Percentiles rank a stretch among this genome's conserved stretches.
These are phyloP conservation scores for Termitomyces sp. DNA, from an alignment of 768 basidiomycete species.

Conservation along the genomic window DNA sequence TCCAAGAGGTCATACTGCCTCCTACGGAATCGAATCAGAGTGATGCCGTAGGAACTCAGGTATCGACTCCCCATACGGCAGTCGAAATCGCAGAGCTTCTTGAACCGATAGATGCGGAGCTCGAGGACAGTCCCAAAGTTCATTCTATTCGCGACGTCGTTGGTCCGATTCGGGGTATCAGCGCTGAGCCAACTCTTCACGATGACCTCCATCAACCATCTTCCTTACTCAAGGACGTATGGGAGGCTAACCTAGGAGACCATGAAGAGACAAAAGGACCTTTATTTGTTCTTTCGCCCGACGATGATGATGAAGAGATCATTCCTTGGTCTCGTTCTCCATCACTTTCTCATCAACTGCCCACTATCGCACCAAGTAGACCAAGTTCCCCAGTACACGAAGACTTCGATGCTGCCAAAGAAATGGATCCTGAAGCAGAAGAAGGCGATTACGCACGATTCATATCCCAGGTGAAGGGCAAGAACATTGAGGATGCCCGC, in stretches of 20 bases:
- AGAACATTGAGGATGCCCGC: constrained; percentile 74
- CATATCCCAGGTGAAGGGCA: constrained; percentile 86
- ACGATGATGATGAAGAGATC: constrained; percentile 13
- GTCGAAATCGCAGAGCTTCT: background rate
- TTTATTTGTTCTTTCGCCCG: constrained; percentile 14
- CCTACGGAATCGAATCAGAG: background rate
- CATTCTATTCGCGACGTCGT: background rate
- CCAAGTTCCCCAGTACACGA: constrained; percentile 27
- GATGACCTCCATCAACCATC: background rate
- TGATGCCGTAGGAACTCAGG: background rate
- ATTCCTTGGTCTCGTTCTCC: constrained; percentile 32
- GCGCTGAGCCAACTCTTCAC: background rate
- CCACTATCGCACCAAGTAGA: constrained; percentile 15
- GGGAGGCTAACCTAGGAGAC: background rate
- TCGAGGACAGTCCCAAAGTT: background rate
- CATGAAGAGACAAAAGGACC: background rate
- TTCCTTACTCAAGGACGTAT: background rate
- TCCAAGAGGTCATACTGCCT: constrained; percentile 32
- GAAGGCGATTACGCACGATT: constrained; percentile 92
- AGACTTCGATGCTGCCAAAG: constrained; percentile 81
- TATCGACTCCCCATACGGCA: background rate
- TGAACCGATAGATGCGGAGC: background rate
- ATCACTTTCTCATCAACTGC: constrained; percentile 22
- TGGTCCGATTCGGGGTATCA: background rate
- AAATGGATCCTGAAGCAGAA: constrained; percentile 77